Evolutionary conservation across 768 basidiomycete species (phyloP), one percentile per base, ranked within the genome.

Genomic region (Pleurotus eryngii): DNA sequence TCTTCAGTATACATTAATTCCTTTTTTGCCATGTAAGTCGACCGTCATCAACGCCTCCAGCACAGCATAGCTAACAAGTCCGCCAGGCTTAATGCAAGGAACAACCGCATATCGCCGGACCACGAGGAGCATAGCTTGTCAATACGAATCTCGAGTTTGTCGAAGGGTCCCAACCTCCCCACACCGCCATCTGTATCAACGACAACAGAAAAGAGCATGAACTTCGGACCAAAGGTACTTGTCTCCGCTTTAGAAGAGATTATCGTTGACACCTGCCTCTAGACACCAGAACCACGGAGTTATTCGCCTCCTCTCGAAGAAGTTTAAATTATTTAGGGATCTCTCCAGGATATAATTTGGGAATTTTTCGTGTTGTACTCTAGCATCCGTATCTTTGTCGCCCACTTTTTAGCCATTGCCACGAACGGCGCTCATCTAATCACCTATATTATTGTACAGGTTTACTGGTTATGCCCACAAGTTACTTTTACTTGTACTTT

Each of bases 1-100:
- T 17, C 3, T 46, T 1, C 57, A 81, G 80, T 82, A 6, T 81
- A 81, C 55, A 71, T 77, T 35, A 75, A 73, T n/a, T 81, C 79
- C 0, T 82, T 67, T 61, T 55, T 64, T 30, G 67, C 66, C 15
- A 69, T 69, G 68, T 54, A 38, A 54, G 51, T 54, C 18, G 26
- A 37, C 37, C 18, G 24, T 35, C 45, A 12, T n/a, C 24, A 9
- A 17, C 30, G 15, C 17, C 17, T n/a, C 15, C 22, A 5, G 1
- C 15, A 37, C 30, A 35, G 30, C 30, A 35, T 35, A 9, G 9
- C 11, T 35, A 11, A 9, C 3, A 9, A 35, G 30, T 35, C 49
- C 49, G n/a, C 15, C 51, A 54, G 51, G 51, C 51, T 54, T 24
- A 54, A 54, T 26, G 51, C 51, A 17, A 37, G 51, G 17, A 39